Evolutionary conservation across 2,329 filamentous ascomycete species (phyloP), one percentile per base, ranked within the genome.

Genomic region (Microdochium bolleyi): DNA sequence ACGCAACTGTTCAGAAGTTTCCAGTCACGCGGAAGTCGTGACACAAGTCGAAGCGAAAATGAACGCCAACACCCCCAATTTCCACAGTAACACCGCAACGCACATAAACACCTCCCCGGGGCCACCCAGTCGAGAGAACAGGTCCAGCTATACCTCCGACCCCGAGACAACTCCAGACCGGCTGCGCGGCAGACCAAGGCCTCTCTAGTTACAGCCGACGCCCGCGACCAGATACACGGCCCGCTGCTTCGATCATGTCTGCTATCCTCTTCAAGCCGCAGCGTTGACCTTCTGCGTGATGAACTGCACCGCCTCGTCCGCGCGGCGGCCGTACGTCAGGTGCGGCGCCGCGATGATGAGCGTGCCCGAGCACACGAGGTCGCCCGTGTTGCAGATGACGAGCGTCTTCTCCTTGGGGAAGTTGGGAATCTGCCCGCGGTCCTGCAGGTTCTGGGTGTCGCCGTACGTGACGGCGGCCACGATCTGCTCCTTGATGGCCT

Each of bases 361-460:
- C 1, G 59, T 65, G 49, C 70, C 68, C 2, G 53, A 55, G 61
- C 71, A 73, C 52, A 73, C 63, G 27, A 62, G 60, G 54, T 73
- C 71, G 50, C 69, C 68, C 9, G 53, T 14, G 56, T 71, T 72
- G 62, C 71, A 73, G 61, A 72, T 72, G 56, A 72, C 67, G 41
- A 68, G 64, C 50, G 67, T 70, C 59, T 67, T 64, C 49, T 67
- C 64, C 14, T 56, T 49, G 22, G 67, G 64, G 58, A 65, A 72
- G 38, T 65, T 62, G 34, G 57, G 56, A 51, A 73, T 70, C 49
- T 64, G 63, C 19, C 64, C 68, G 22, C 63, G 58, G 56, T 71
- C 67, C 51, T 72, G 65, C 49, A 51, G 50, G 50, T 66, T 64
- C 56, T 66, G 66, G 24, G 67, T 69, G 58, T 67, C 65, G 0